Evolutionary conservation across 1,284 basidiomycete species (phyloP), one percentile per base, ranked within the genome.

Genomic region (Ganoderma lucidum): DNA sequence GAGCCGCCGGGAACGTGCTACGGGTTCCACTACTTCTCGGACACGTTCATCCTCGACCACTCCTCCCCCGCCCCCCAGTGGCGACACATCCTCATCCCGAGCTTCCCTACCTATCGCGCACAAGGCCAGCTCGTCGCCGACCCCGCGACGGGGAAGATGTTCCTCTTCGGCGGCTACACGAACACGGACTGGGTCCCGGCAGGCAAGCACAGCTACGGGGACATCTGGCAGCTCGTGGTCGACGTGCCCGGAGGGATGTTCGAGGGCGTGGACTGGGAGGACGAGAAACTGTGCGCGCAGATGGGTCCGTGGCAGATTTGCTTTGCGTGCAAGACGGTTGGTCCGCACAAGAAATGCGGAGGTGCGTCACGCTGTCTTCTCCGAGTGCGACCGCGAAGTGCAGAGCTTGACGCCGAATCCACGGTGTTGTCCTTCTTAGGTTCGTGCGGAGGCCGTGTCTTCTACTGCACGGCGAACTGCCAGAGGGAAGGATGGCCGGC

Each of bases 281-380:
- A 82, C 51, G 84, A 83, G 75, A 76, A 76, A 37, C 76, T 79
- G 56, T 79, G 76, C 8, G 82, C 82, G 51, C 77, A 72, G 68
- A 73, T 78, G 15, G 83, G 83, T 2, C 83, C 83, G 23, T 85
- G 82, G 82, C 80, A 81, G 73, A 71, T 81, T n/a, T 84, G 83
- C 71, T 84, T 82, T 70, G 75, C 72, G 17, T 84, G 83, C 71
- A 81, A 80, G 0, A 75, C 75, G 28, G 78, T 79, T 8, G 83
- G 81, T 3, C 70, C 72, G 8, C 83, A 82, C 80, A 81, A 80
- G 73, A 83, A 81, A 71, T 84, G 84, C 67, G 81, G 80, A 62
- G 82, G 82, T 81, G 45, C 68, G 77, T 76, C 53, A 23, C 9
- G 37, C 15, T 6, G 35, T 30, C 17, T 17, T 30, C 55, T 35